Base-by-base conservation (phyloP, 73 alveolate species). In the Paramecium bursaria region DNA sequence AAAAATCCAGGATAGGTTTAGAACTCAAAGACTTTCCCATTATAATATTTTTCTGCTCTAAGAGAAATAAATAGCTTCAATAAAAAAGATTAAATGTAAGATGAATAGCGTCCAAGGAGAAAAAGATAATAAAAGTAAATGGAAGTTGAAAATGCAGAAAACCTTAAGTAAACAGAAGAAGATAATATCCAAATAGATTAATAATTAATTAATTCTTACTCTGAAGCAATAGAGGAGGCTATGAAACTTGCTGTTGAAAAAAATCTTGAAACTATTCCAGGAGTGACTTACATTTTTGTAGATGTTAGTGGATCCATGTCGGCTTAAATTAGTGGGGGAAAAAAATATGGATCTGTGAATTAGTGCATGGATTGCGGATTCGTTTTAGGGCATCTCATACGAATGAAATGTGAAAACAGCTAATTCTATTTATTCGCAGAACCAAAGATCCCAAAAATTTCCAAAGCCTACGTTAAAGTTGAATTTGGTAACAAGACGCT, bases 21-120 rank as follows among this genome's bases (percentile, higher is more conserved):
- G 54, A 61, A 61, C 21, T 80, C 88, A 33, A 39, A 85, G 74
- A 33, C 48, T 47, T 74, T 80, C 87, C 90, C 90, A n/a, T 74
- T 61, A 14, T 31, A 85, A 42, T 80, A 35, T 52, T 74, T 29
- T 15, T 61, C 89, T 39, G 90, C 90, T 0, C 39, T 42, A 14
- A 49, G 27, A 33, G 60, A 61, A 7, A 44, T 61, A 53, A 53
- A 27, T 27, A 42, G 22, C 17, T 2, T 23, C 35, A 15, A 51
- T 9, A 27, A 10, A 50, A 50, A 60, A 50, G 25, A 1, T 22
- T 48, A 21, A 75, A 27, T 11, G 74, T 44, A 7, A 17, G 30
- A 53, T 5, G 25, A n/a, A 47, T 27, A 53, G 74, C 74, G 0
- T 44, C 30, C 0, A 53, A 33, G 87, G 87, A 48, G 15, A 44